Conservation (phyloP, 352 stramenopile genomes). For the Pythium guiyangense region DNA sequence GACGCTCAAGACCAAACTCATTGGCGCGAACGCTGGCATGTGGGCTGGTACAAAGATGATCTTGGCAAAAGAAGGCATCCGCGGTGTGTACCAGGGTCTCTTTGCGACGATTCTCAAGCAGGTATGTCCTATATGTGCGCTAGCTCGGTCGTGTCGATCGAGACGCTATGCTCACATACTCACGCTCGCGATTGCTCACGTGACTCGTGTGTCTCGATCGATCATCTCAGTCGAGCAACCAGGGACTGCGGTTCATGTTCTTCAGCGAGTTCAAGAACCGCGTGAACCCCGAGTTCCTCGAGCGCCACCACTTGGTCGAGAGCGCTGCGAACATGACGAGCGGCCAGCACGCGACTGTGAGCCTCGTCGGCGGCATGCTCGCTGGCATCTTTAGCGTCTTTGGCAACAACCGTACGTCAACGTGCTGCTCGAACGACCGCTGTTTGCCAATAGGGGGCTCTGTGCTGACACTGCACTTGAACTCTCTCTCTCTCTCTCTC, state of each 20-base stretch:
- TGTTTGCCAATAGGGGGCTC: too few relatives aligned
- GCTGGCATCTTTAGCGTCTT: conserved; percentile 96
- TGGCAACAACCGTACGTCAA: conserved; percentile 95
- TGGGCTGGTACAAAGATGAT: conserved; percentile 90
- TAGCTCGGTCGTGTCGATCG: not conserved
- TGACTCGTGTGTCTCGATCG: not conserved
- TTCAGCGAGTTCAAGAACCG: conserved; percentile 94
- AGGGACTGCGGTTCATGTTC: conserved; percentile 96
- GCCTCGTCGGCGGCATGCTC: conserved; percentile 94
- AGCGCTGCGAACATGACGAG: conserved; percentile 74
- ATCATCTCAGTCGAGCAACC: conserved; percentile 87
- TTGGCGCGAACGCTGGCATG: conserved; percentile 94
- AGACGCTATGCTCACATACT: not conserved
- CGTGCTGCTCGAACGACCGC: too few relatives aligned
- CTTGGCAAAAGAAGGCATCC: conserved; percentile 87
- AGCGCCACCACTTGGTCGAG: conserved; percentile 40
- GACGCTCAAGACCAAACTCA: conserved; percentile 97
- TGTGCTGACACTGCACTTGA: not conserved
- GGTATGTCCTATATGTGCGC: conserved; percentile 30
- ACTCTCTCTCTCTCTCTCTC: too few relatives aligned
- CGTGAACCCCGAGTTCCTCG: conserved; percentile 48
- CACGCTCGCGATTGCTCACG: conserved; percentile 5
- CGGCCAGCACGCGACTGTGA: conserved; percentile 73
- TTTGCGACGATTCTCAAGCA: conserved; percentile 94
- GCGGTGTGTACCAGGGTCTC: conserved; percentile 92